phyloP scores from a whole-genome alignment of 371 early-diverging fungal species.

The Coemansia sp. region DNA sequence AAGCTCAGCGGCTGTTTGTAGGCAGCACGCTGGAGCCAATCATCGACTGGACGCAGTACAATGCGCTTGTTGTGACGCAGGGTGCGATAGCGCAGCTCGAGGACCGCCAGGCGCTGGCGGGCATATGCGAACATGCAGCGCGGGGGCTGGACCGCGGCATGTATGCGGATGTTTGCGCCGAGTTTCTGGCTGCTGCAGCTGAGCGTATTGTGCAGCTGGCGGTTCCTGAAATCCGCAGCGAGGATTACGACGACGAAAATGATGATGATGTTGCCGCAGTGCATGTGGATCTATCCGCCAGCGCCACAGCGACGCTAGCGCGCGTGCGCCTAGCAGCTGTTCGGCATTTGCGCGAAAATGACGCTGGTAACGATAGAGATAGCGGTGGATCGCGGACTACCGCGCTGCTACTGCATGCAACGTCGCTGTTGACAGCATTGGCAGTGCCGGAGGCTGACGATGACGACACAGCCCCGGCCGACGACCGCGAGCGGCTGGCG shows the following conservation, averaged over 20 bases:
- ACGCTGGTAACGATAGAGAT: background rate
- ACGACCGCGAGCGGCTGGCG: background rate
- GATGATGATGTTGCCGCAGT: background rate
- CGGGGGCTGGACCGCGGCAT: background rate
- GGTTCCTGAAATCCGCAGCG: background rate
- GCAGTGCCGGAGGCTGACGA: background rate
- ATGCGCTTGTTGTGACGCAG: too few species aligned
- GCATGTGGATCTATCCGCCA: slow-evolving; percentile 20
- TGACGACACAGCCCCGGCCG: background rate
- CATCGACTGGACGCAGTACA: slow-evolving; percentile 15
- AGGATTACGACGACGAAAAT: background rate
- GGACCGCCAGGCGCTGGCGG: slow-evolving; percentile 25
- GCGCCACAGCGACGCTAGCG: slow-evolving; percentile 1
- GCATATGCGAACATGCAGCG: slow-evolving; percentile 22
- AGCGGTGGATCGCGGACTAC: background rate
- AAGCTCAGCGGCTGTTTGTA: slow-evolving; percentile 11
- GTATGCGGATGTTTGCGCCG: slow-evolving; percentile 22
- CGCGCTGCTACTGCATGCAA: slow-evolving; percentile 17
- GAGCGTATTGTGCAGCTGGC: slow-evolving; percentile 38
- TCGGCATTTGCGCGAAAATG: slow-evolving; percentile 8
- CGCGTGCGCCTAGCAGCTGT: slow-evolving; percentile 5
- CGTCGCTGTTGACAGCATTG: slow-evolving; percentile 12
- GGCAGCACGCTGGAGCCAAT: slow-evolving; percentile 18
- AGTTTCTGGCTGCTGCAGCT: slow-evolving; percentile 21
- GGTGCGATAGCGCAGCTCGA: background rate